A percentile compares a stretch with the other conserved stretches of the same genome.
Conservation (phyloP, 2,329 filamentous ascomycete species). For the Chaetomiaceae sp. region DNA sequence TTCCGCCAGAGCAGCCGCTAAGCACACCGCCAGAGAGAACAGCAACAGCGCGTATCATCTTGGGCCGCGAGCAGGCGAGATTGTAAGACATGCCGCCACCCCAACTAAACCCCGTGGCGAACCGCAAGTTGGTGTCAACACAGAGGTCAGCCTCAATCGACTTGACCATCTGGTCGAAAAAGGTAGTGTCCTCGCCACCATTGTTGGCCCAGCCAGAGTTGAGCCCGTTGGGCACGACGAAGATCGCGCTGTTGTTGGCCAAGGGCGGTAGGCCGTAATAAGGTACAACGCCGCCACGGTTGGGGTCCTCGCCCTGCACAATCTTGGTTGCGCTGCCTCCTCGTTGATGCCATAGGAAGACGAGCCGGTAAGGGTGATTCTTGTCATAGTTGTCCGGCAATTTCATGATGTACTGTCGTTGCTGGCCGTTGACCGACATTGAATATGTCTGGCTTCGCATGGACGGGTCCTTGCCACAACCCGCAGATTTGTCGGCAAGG, state of each 20-base stretch:
- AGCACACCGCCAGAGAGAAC: conserved; percentile 12
- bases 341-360: conserved; percentile 41
- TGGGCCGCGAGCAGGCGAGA: conserved; percentile 39
- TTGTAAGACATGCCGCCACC: conserved; percentile 41
- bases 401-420: conserved; percentile 19
- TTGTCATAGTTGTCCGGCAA: conserved; percentile 37
- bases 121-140: conserved; percentile 38
- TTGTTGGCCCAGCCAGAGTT: conserved; percentile 41
- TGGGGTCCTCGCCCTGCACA: conserved; percentile 26
- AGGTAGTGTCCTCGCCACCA: conserved; percentile 39
- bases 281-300: conserved; percentile 30
- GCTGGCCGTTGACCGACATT: conserved; percentile 13
- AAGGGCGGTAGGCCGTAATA: conserved; percentile 40
- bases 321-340: conserved; percentile 26
- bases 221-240: conserved; percentile 41
- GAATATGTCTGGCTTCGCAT: neutral
- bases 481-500: neutral
- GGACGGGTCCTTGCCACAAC: conserved; percentile 3
- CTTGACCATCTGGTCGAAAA: conserved; percentile 38
- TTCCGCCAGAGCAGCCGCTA: conserved; percentile 17
- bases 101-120: conserved; percentile 43
- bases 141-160: conserved; percentile 39
- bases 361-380: conserved; percentile 36
- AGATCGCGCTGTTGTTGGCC: conserved; percentile 38
- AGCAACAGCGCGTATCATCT: conserved; percentile 37